Evolutionary conservation across 2,329 filamentous ascomycete genomes (phyloP).

Genomic region (Hypoxylon sp.): DNA sequence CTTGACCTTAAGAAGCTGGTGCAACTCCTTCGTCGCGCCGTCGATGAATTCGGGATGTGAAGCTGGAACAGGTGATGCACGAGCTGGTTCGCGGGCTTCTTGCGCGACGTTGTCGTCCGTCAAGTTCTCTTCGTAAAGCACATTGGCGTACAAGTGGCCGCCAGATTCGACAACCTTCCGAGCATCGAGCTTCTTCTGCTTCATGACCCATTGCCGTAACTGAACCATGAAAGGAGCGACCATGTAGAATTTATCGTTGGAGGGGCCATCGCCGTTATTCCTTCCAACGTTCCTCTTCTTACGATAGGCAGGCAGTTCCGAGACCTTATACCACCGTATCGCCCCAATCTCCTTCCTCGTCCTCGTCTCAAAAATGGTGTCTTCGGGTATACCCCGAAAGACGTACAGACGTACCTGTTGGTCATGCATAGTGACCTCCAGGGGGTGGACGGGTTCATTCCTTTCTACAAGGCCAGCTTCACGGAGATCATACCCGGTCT

Average conservation of each 20-base stretch:
- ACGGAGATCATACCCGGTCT: constrained; percentile 87
- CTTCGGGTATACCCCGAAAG: constrained; percentile 85
- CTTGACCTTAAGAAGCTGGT: constrained; percentile 63
- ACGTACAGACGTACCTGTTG: constrained; percentile 94
- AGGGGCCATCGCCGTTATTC: constrained; percentile 60
- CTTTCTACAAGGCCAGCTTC: constrained; percentile 78
- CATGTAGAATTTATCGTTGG: constrained; percentile 94
- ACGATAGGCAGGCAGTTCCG: constrained; percentile 83
- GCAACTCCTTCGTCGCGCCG: constrained; percentile 53
- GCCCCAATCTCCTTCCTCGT: constrained; percentile 98
- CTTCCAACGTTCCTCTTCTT: constrained; percentile 69
- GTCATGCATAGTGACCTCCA: constrained; percentile 88
- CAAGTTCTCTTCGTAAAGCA: constrained; percentile 62
- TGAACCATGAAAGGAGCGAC: constrained; percentile 89
- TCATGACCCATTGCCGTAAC: constrained; percentile 88
- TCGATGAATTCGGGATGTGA: constrained; percentile 38
- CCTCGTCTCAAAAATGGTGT: constrained; percentile 86
- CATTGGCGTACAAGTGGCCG: constrained; percentile 53
- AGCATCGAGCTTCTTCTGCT: constrained; percentile 78
- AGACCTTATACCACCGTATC: constrained; percentile 92
- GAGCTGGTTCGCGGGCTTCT: constrained; percentile 51
- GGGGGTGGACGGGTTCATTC: constrained; percentile 77
- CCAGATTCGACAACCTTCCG: constrained; percentile 51
- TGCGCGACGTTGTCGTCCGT: constrained; percentile 69
- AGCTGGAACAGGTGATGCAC: constrained; percentile 41